Base-by-base conservation (phyloP, 371 early-diverging fungal genomes). In the Haplosporangium sp. region DNA sequence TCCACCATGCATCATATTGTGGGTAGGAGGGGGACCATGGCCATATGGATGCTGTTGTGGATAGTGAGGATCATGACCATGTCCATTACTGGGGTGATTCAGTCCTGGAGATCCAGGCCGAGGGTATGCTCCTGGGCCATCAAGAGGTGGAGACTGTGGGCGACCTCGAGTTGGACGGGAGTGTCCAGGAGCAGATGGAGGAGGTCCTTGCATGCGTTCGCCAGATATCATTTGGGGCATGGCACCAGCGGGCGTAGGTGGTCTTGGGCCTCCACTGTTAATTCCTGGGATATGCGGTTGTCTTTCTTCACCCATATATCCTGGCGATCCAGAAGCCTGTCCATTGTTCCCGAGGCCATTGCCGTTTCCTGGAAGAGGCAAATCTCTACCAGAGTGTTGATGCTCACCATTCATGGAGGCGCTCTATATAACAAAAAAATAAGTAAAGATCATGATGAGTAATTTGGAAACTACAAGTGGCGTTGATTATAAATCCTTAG, bases 201-300 rank as follows among this genome's bases (percentile, higher is more conserved):
- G 79, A 1, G 74, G 66, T 59, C 63, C 68, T 7, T 61, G 71
- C 42, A 55, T 50, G 2, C 64, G 71, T 4, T 72, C 72, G 17
- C 66, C 67, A 17, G 79, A 67, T 69, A 79, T 74, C 79, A 79
- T 79, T 50, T 74, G 79, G 42, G 74, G 74, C 74, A 79, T 74
- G 13, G 64, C 71, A 0, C 67, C 71, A 13, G 65, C 70, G 0
- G 79, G 79, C 7, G 79, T 79, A 4, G 71, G 71, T 4, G 79
- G 79, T 19, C 79, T 62, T 35, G 67, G 71, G 4, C 71, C 76
- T 20, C 75, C 73, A 19, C 52, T 55, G 20, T 79, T 79, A 39
- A 79, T 63, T 17, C 71, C 71, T 15, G 79, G 79, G 20, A 79
- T 74, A 27, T 74, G 74, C 20, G 79, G 79, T 50, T 70, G 76